phyloP scores from a whole-genome alignment of 169 alveolate species.

The Plasmodium sp. region DNA sequence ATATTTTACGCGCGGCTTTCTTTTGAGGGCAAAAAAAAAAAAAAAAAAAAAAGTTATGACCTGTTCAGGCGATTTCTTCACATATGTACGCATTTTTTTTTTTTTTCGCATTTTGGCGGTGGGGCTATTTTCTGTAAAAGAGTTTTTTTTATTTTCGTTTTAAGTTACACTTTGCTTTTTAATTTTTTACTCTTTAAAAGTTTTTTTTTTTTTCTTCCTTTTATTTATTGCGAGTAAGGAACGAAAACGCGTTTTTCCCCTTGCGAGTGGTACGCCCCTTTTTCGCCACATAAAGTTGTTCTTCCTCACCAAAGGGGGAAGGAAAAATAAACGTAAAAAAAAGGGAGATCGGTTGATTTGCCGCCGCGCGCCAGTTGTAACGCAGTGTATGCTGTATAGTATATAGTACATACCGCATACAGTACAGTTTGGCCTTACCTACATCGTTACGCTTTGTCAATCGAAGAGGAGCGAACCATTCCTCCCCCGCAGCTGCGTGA shows the following conservation, averaged over 20 bases:
- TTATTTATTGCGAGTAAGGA: not conserved
- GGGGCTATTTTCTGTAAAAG: not conserved
- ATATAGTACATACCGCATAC: not conserved
- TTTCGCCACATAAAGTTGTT: not conserved
- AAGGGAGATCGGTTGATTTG: not conserved
- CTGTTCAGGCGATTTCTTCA: not conserved
- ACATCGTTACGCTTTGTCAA: not conserved
- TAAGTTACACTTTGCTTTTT: not conserved
- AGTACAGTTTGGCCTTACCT: not conserved
- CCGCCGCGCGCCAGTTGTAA: not conserved
- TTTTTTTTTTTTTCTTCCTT: not conserved
- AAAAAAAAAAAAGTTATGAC: not conserved
- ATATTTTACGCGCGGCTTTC: not conserved
- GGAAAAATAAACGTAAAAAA: not conserved
- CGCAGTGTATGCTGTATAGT: not conserved
- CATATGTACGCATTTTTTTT: not conserved
- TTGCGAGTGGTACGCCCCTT: not conserved
- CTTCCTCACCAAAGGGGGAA: not conserved
- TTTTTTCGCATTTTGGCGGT: not conserved
- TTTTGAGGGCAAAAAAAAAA: not conserved
- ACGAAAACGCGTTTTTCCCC: not conserved
- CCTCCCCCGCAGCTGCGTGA: not conserved
- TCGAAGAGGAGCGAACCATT: not conserved
- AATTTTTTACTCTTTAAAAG: not conserved
- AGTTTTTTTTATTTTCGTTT: not conserved